Evolutionary conservation across 352 stramenopile species (phyloP).

Genomic region (Phytophthora ohioensis): DNA sequence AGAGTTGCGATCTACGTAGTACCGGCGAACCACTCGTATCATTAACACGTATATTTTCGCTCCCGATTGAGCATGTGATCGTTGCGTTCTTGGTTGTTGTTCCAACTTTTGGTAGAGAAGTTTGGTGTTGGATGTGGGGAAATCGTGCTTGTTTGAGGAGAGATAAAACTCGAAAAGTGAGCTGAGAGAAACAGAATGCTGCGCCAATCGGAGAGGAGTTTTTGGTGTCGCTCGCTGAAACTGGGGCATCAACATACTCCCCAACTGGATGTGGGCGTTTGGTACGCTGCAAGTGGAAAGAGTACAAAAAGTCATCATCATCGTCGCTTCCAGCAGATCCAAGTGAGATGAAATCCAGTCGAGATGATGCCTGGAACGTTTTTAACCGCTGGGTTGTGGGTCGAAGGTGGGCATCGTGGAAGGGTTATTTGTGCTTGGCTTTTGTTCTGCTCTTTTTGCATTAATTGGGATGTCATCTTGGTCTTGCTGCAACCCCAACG

Average conservation of each 20-base stretch:
- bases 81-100: not conserved
- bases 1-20: conserved; percentile 3
- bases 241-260: conserved; percentile 2
- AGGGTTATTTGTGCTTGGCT: too few species aligned
- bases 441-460: too few species aligned
- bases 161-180: not conserved
- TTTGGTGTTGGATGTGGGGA: not conserved
- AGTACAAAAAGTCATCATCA: not conserved
- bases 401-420: too few species aligned
- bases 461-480: too few species aligned
- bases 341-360: not conserved
- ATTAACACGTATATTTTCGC: conserved; percentile 33
- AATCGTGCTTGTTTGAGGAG: not conserved
- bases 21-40: conserved; percentile 20
- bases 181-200: too few species aligned
- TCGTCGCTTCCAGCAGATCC: not conserved
- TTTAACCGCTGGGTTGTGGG: too few species aligned
- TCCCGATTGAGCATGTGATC: conserved; percentile 13
- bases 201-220: not conserved
- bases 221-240: not conserved
- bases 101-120: not conserved
- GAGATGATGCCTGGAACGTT: not conserved
- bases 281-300: not conserved
- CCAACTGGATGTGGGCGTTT: not conserved
- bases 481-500: too few species aligned